Percentiles rank a stretch among this genome's conserved stretches.
Evolutionary conservation across 1,139 yeast genomes (phyloP).

Genomic region (Blastobotrys serpentis): DNA sequence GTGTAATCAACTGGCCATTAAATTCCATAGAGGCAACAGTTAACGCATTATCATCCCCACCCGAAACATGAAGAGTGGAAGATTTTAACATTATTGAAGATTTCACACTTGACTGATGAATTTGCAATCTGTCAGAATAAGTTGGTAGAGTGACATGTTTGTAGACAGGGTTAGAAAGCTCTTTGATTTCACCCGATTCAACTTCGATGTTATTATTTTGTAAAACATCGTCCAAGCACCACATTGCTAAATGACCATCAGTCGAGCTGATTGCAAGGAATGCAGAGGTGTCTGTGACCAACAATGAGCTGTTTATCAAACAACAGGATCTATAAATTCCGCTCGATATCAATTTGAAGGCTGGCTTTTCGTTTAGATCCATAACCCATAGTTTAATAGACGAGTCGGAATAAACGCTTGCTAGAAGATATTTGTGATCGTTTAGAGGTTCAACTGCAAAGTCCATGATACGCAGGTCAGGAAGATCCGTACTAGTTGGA

Average conservation of each 20-base stretch:
- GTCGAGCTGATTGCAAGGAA: slow-evolving; percentile 66
- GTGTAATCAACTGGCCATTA: slow-evolving; percentile 29
- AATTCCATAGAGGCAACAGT: slow-evolving; percentile 45
- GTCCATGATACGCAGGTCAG: slow-evolving; percentile 89
- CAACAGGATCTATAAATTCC: slow-evolving; percentile 74
- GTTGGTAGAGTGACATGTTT: slow-evolving; percentile 19
- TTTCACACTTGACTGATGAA: slow-evolving; percentile 86
- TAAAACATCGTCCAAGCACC: slow-evolving; percentile 47
- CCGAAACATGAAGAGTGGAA: slow-evolving; percentile 52
- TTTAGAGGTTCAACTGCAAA: slow-evolving; percentile 41
- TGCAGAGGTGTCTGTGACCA: slow-evolving; percentile 37
- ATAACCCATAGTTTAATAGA: slow-evolving; percentile 65
- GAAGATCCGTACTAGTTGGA: slow-evolving; percentile 49
- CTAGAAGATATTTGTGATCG: slow-evolving; percentile 49
- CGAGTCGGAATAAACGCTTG: slow-evolving; percentile 84
- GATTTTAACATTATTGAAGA: slow-evolving; percentile 38
- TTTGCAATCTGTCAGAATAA: slow-evolving; percentile 43
- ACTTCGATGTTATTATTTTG: slow-evolving; percentile 9
- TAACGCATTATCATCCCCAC: slow-evolving; percentile 91
- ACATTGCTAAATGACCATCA: slow-evolving; percentile 72
- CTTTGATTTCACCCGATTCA: not conserved
- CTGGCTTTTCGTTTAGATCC: slow-evolving; percentile 40
- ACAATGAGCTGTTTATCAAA: slow-evolving; percentile 57
- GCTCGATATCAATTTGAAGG: slow-evolving; percentile 47
- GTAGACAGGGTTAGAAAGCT: not conserved